phyloP scores from a whole-genome alignment of 352 stramenopile species.

The Phytopythium boreale region DNA sequence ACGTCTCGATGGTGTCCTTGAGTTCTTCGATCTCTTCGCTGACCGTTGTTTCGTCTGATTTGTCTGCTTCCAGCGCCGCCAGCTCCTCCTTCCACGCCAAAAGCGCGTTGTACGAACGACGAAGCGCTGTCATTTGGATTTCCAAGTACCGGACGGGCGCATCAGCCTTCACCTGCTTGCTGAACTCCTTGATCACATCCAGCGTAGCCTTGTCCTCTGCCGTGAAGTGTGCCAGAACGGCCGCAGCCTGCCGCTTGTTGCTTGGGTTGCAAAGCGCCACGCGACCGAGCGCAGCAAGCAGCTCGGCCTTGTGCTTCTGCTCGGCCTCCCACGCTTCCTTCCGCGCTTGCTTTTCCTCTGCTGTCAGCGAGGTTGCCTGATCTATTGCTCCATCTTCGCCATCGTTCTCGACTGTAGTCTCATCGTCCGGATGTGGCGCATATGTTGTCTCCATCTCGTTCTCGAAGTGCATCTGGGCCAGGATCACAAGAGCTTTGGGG shows the following conservation, averaged over 20 bases:
- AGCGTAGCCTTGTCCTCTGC: constrained; percentile 43
- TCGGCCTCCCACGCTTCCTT: constrained; percentile 23
- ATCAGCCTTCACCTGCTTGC: constrained; percentile 73
- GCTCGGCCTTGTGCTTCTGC: constrained; percentile 50
- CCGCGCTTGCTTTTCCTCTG: constrained; percentile 19
- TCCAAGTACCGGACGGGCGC: constrained; percentile 79
- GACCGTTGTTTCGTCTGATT: constrained; percentile 20
- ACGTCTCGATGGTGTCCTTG: constrained; percentile 45
- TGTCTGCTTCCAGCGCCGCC: constrained; percentile 11
- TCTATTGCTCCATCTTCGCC: constrained; percentile 19
- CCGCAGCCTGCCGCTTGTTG: constrained; percentile 76
- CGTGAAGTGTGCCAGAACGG: constrained; percentile 67
- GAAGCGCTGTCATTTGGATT: constrained; percentile 85
- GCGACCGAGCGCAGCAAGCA: constrained; percentile 66
- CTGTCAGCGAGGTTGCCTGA: not conserved
- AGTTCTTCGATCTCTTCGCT: constrained; percentile 49
- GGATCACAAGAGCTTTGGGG: constrained; percentile 57
- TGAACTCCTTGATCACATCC: constrained; percentile 79
- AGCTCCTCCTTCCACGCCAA: constrained; percentile 65
- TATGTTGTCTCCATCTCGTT: constrained; percentile 41
- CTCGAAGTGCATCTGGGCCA: constrained; percentile 86
- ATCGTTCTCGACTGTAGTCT: constrained; percentile 15
- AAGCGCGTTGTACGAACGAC: constrained; percentile 63
- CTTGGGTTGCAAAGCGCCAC: constrained; percentile 80
- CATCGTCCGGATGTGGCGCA: constrained; percentile 24